Base-by-base conservation (phyloP, 2,329 filamentous ascomycete genomes). In the Colletotrichum agaves region DNA sequence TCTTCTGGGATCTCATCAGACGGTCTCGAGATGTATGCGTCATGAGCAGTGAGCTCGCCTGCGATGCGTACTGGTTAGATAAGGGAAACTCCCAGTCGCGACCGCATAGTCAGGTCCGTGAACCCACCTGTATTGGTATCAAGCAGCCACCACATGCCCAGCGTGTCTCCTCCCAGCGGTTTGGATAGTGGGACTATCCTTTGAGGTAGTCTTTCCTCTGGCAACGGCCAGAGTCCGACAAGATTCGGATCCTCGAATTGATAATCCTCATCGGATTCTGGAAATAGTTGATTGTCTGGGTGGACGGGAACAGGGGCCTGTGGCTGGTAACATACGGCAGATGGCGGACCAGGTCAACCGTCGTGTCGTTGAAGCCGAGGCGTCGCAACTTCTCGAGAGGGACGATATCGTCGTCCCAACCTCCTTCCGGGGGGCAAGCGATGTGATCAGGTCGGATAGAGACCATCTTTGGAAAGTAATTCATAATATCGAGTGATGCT, bases 81-180 rank as follows among this genome's bases (percentile, higher is more conserved):
- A 2, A 15, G 3, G n/a, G n/a, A n/a, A n/a, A n/a, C n/a, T n/a
- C 10, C 0, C 46, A 31, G 19, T 7, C 17, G 39, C 13, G 46
- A 17, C n/a, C n/a, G n/a, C n/a, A n/a, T n/a, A n/a, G n/a, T 0
- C 21, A 1, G 6, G n/a, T n/a, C 1, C 0, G 15, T 3, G 17
- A 41, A 49, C 46, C 0, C 13, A 49, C 46, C 46, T 15, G 46
- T 49, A 13, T 31, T 49, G 0, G 23, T 49, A 12, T 49, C 46
- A 4, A 49, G 46, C 0, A 49, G n/a, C 46, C 46, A 49, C 46
- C 46, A 49, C 19, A 11, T 49, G 19, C 46, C 46, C 1, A 17
- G 19, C 2, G 4, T 49, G 6, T 49, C 46, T 49, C 46, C 46
- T 13, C 19, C 19, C 13, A 49, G 23, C 23, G 19, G 19, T 5